Base-by-base conservation (phyloP, 2,329 filamentous ascomycete genomes). In the Sporothrix pseudoabietina region DNA sequence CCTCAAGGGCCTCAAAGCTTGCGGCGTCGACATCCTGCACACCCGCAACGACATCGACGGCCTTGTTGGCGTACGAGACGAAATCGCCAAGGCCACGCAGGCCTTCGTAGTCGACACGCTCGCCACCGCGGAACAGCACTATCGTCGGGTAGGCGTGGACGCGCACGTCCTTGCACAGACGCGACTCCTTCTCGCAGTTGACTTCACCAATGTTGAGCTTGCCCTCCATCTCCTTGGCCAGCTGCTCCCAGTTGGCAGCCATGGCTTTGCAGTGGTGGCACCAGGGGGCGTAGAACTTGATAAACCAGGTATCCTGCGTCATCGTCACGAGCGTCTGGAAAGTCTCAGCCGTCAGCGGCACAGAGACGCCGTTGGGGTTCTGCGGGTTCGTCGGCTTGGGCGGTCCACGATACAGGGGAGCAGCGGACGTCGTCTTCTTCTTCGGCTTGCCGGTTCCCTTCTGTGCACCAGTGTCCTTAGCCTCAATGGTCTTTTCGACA, bases 201-300 rank as follows among this genome's bases (percentile, higher is more conserved):
- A 99, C 95, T 81, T 98, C 94, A 74, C 95, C 96, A 78, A 99
- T 87, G 79, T 98, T 98, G 74, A 99, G 88, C 76, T 89, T 90
- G 59, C 92, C 92, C 81, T 94, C 89, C 93, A 98, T 96, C 79
- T 95, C 93, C 80, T 94, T 94, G 61, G 92, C 92, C 82, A 99
- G 89, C 78, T 95, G 92, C 75, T 90, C 85, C 96, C 96, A 99
- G 76, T 90, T 94, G 2, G 96, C 92, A 49, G 92, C 93, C 87
- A 99, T 90, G 52, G 93, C 93, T 83, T 97, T 93, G 82, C 97
- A 99, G 82, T 99, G 96, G 77, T 91, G 90, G 81, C 96, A 99
- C 96, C 95, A 98, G 6, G 96, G 97, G 22, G 94, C 94, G 81
- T 98, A 98, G 81, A 99, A 98, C 82, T 99, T 99, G 86, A 99